Base-by-base conservation (phyloP, 768 basidiomycete species). In the Lentinula boryana region DNA sequence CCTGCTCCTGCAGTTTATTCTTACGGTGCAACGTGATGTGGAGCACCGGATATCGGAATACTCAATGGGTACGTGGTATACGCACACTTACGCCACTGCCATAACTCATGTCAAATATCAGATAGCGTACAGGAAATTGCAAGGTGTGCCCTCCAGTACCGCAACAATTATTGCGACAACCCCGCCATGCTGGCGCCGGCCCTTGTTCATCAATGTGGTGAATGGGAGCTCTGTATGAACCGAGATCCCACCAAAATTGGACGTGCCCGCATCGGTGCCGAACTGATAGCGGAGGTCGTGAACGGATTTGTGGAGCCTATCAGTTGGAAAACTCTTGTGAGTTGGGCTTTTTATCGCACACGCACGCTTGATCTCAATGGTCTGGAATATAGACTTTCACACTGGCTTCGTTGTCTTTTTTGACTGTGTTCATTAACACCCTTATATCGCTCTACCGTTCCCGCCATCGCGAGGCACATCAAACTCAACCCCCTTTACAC, bases 281-380 rank as follows among this genome's bases (percentile, higher is more conserved):
- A 98, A 78, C 85, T 97, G 60, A 88, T 98, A 72, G 96, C 93
- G 56, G 95, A 97, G 69, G 90, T 98, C 48, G 87, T 98, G 63
- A 97, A 98, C 70, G 87, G 93, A 1, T 99, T 99, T 69, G 91
- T 98, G 13, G 96, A 99, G 69, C 90, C 91, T 53, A 95, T 99
- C 74, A 94, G 90, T 71, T 98, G 95, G 93, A 97, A 95, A 76
- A 95, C 95, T 12, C 76, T 98, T 72, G 96, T 93, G 63, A 73
- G 90, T 75, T 32, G 50, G 36, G 33, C 46, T 40, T 62, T 63
- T 56, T 43, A 15, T 27, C 23, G 15, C n/a, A 55, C 8, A 35
- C 15, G 12, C 9, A n/a, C 10, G 21, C 18, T 43, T 23, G 40
- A 15, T 56, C 40, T 56, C n/a, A 56, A 40, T 27, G 5, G 35